A percentile compares a stretch with the other conserved stretches of the same genome.
Conservation (phyloP, 2,329 filamentous ascomycete species). For the Ascochyta koolunga region DNA sequence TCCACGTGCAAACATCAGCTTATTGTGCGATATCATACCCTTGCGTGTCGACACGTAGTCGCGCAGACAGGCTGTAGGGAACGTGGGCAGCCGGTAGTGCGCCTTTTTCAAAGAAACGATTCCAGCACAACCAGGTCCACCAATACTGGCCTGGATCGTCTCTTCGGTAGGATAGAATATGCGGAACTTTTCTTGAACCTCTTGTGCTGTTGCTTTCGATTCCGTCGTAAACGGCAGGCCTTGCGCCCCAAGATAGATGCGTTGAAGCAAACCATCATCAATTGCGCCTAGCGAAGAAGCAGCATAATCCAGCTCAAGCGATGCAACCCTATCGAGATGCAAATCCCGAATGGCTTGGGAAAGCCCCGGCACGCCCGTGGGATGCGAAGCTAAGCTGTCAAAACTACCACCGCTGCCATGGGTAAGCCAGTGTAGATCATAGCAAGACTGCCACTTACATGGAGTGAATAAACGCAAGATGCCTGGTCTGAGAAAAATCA, state of each 20-base stretch:
- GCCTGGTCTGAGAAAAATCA: conserved; percentile 76
- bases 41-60: conserved; percentile 75
- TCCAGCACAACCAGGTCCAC: conserved; percentile 68
- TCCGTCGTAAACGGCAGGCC: conserved; percentile 39
- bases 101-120: conserved; percentile 80
- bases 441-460: conserved; percentile 63
- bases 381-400: conserved; percentile 45
- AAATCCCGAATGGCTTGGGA: conserved; percentile 63
- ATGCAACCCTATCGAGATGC: conserved; percentile 42
- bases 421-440: background rate
- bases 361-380: conserved; percentile 77
- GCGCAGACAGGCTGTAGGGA: conserved; percentile 73
- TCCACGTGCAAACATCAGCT: conserved; percentile 60
- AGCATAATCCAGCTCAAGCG: conserved; percentile 74
- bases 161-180: conserved; percentile 43
- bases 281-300: conserved; percentile 83
- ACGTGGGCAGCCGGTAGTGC: conserved; percentile 73
- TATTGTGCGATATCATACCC: conserved; percentile 87
- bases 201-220: background rate
- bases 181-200: conserved; percentile 29
- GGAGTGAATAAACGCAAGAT: conserved; percentile 82
- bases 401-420: conserved; percentile 40
- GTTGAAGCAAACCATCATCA: conserved; percentile 68
- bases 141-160: conserved; percentile 65
- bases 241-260: conserved; percentile 63